Conservation (phyloP, 495 filamentous ascomycete species). For the Aspergillus steynii region DNA sequence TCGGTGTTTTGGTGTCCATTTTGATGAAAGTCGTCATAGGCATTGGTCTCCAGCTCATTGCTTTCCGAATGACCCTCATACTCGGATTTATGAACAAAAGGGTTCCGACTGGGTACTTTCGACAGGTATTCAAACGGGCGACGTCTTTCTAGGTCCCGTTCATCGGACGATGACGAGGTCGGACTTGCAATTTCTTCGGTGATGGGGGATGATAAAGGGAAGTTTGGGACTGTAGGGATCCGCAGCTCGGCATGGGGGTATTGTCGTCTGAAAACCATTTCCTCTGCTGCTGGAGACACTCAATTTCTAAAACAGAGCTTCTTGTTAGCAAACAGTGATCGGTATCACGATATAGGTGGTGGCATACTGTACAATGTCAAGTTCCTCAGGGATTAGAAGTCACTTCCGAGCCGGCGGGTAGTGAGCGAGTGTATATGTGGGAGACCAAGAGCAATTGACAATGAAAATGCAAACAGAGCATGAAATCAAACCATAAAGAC, state of each 20-base stretch:
- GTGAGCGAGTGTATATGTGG: background rate
- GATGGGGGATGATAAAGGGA: slow-evolving; percentile 49
- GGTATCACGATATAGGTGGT: background rate
- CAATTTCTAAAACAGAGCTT: background rate
- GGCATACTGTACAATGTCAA: background rate
- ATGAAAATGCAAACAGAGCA: background rate
- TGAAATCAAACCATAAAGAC: background rate
- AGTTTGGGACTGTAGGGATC: slow-evolving; percentile 35
- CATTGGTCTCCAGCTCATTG: background rate
- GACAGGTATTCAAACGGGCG: slow-evolving; percentile 34
- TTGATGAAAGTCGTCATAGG: background rate
- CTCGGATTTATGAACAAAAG: slow-evolving; percentile 17
- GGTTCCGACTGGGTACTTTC: slow-evolving; percentile 30
- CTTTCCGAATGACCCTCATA: background rate
- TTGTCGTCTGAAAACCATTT: slow-evolving; percentile 29
- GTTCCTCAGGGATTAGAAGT: background rate
- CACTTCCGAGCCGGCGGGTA: background rate
- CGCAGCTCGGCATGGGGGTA: slow-evolving; percentile 30
- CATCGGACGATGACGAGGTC: slow-evolving; percentile 37
- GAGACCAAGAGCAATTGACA: background rate
- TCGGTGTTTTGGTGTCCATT: slow-evolving; percentile 6
- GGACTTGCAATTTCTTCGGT: slow-evolving; percentile 45
- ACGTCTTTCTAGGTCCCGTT: slow-evolving; percentile 29
- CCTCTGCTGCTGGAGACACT: slow-evolving; percentile 3
- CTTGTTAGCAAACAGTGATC: background rate